Evolutionary conservation across 306 rosid genomes (phyloP).

Genomic region (Alnus glutinosa): DNA sequence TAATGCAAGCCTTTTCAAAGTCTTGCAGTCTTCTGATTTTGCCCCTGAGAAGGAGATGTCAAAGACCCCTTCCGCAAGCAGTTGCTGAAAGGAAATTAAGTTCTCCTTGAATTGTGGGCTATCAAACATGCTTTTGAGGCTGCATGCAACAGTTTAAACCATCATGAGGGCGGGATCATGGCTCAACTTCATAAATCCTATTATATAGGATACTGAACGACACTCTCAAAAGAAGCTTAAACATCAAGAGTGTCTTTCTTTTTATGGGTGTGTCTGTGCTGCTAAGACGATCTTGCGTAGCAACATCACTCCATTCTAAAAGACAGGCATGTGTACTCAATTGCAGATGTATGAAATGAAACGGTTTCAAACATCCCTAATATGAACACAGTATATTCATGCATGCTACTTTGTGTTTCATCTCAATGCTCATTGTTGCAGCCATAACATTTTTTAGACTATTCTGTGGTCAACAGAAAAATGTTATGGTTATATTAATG

Average conservation of each 20-base stretch:
- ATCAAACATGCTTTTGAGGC: conserved; percentile 72
- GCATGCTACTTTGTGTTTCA: conserved; percentile 17
- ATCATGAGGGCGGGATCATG: conserved; percentile 21
- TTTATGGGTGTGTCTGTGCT: not conserved
- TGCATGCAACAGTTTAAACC: conserved; percentile 51
- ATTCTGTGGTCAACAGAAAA: conserved; percentile 12
- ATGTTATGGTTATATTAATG: conserved; percentile 12
- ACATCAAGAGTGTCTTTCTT: conserved; percentile 7
- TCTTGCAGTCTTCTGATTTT: conserved; percentile 84
- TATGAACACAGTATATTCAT: not conserved
- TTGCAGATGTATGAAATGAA: conserved; percentile 9
- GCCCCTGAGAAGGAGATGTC: conserved; percentile 65
- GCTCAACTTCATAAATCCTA: conserved; percentile 21
- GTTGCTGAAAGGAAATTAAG: conserved; percentile 80
- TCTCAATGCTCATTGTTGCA: conserved; percentile 11
- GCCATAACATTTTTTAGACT: conserved; percentile 9
- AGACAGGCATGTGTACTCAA: not conserved
- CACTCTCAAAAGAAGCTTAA: conserved; percentile 9
- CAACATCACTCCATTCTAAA: not conserved
- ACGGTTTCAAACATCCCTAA: conserved; percentile 1
- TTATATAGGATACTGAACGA: not conserved
- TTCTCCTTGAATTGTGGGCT: conserved; percentile 85
- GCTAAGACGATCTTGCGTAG: not conserved
- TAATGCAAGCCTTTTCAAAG: conserved; percentile 70
- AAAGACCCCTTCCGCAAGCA: conserved; percentile 83